phyloP scores from a whole-genome alignment of 148 eudicot genomes.

The Heliosperma pusillum region DNA sequence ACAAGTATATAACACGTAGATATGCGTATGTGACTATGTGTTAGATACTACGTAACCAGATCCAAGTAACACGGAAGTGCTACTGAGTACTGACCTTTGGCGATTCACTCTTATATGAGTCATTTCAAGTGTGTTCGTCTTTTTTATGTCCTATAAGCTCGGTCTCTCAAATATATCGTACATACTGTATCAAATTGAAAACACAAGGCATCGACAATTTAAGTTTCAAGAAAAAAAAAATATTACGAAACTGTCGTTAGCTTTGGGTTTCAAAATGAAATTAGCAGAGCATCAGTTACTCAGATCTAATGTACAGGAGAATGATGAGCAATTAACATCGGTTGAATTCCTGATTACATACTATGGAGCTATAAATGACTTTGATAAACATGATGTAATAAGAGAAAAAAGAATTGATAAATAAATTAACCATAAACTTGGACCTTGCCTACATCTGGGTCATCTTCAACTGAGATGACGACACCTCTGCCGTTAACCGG shows the following conservation, averaged over 20 bases:
- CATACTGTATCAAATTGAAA: neutral
- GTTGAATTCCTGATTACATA: neutral
- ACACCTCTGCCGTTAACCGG: neutral
- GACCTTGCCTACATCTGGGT: constrained; percentile 9
- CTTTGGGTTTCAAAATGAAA: neutral
- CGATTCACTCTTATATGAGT: neutral
- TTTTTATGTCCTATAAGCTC: neutral
- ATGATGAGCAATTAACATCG: neutral
- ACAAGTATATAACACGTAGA: no score
- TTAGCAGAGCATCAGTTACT: neutral
- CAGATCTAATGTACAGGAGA: neutral
- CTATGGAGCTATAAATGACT: neutral
- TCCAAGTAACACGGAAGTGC: no score
- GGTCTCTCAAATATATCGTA: neutral
- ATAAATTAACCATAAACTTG: constrained; percentile 12
- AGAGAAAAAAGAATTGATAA: constrained; percentile 2
- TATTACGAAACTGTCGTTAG: neutral
- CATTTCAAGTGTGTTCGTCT: no score
- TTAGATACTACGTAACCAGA: no score
- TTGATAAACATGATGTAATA: constrained; percentile 15
- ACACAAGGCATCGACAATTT: neutral
- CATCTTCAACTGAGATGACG: constrained; percentile 8
- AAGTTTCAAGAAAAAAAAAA: no score
- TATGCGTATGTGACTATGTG: no score
- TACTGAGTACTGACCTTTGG: neutral